Evolutionary conservation across 2,329 filamentous ascomycete genomes (phyloP).

Genomic region (Akanthomyces lecanii): DNA sequence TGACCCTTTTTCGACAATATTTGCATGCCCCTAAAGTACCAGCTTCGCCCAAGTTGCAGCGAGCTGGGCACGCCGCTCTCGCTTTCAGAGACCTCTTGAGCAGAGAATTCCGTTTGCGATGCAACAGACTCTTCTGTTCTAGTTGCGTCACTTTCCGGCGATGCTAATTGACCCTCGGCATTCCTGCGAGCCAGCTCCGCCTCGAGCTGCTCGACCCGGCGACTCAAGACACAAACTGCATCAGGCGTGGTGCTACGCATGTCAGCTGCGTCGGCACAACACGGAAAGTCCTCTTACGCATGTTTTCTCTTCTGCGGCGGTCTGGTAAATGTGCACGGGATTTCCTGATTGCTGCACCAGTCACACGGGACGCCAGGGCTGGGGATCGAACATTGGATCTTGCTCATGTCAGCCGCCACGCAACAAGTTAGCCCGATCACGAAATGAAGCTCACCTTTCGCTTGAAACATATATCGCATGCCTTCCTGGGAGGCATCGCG

Average conservation of each 20-base stretch:
- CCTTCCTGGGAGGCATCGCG: constrained; percentile 15
- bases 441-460: constrained; percentile 12
- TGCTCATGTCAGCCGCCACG: background rate
- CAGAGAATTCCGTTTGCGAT: background rate
- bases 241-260: background rate
- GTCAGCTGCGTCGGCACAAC: background rate
- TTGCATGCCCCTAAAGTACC: constrained; percentile 20
- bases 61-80: background rate
- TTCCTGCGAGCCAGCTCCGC: constrained; percentile 1
- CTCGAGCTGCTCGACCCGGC: constrained; percentile 10
- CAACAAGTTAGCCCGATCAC: no score
- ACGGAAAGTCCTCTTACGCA: background rate
- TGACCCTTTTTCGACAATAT: constrained; percentile 16
- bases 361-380: constrained; percentile 14
- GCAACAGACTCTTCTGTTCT: background rate
- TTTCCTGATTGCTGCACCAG: constrained; percentile 17
- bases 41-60: constrained; percentile 7
- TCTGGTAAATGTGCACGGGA: constrained; percentile 17
- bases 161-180: background rate
- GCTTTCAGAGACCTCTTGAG: background rate
- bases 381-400: constrained; percentile 19
- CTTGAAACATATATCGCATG: constrained; percentile 18
- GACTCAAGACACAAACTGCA: background rate
- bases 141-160: background rate
- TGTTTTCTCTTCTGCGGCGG: constrained; percentile 3